A percentile compares a stretch with the other conserved stretches of the same genome.
These are phyloP conservation scores for Cercophora sp. DNA, from an alignment of 495 filamentous ascomycete genomes.

Conservation along the genomic window DNA sequence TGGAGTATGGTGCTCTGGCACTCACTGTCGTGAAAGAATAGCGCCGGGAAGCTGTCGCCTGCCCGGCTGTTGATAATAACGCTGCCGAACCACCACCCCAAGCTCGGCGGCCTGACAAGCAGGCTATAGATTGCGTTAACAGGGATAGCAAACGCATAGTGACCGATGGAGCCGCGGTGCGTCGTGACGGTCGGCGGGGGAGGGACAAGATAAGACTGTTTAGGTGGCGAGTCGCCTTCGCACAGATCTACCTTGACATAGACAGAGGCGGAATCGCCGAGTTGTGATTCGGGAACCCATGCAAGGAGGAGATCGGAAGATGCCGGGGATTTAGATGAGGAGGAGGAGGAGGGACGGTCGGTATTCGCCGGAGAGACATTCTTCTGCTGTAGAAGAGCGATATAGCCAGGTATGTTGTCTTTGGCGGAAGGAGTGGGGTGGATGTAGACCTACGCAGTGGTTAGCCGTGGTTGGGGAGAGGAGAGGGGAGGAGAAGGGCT, in stretches of 20 bases:
- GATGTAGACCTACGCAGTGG: constrained; percentile 72
- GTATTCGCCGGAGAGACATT: constrained; percentile 39
- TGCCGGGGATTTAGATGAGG: constrained; percentile 36
- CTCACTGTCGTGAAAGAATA: constrained; percentile 97
- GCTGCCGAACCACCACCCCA: constrained; percentile 98
- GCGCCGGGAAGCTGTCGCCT: constrained; percentile 86
- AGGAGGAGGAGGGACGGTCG: constrained; percentile 51
- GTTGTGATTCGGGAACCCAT: constrained; percentile 88
- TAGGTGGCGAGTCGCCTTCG: constrained; percentile 74
- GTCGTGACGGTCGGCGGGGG: constrained; percentile 80
- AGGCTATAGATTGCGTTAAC: constrained; percentile 86
- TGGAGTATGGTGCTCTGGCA: constrained; percentile 94
- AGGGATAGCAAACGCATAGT: constrained; percentile 90
- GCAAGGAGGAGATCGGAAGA: constrained; percentile 76
- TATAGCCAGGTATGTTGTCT: constrained; percentile 95
- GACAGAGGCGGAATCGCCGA: constrained; percentile 79
- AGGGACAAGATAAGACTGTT: constrained; percentile 85
- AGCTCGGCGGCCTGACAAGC: constrained; percentile 82
- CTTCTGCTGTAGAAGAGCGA: constrained; percentile 92
- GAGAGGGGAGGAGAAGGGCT: constrained; percentile 12
- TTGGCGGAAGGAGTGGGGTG: constrained; percentile 89
- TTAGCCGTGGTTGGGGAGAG: constrained; percentile 18
- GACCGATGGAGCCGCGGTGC: constrained; percentile 64
- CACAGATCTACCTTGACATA: constrained; percentile 94
- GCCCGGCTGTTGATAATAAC: constrained; percentile 85